Base-by-base conservation (phyloP, 2,329 filamentous ascomycete genomes). In the Ophiobolus disseminans region DNA sequence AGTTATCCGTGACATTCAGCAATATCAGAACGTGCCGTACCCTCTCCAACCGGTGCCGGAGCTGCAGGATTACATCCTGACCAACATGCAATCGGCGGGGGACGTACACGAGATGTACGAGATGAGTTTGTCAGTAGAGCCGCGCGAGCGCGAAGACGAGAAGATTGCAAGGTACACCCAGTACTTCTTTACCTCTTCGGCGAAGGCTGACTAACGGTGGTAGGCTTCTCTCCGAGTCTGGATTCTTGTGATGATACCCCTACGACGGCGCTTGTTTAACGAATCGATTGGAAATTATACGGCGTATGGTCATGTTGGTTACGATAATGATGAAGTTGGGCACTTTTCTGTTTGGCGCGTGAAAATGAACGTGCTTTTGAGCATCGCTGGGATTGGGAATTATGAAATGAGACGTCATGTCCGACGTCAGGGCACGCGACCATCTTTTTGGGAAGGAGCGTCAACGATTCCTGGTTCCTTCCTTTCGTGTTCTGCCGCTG, bases 21-120 rank as follows among this genome's bases (percentile, higher is more conserved):
- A 97, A 72, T 99, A 97, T 72, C 94, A 99, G 73, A 97, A 96
- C 65, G 91, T 96, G 53, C 91, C 91, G n/a, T 99, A 97, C 72
- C 87, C 89, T 6, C 79, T 99, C 42, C 90, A 95, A 69, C 84
- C 91, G 0, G 93, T 99, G 13, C 84, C 87, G 2, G 94, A 97
- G 75, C 80, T 99, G 59, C 93, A 97, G 72, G 92, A 97, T 62
- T 99, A 97, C 75, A 96, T 99, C 59, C 77, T 97, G 61, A 92
- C 87, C 73, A 97, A 97, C 73, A 96, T 97, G 89, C 89, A 95
- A 76, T 88, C 88, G 22, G 93, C 94, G 3, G 90, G 91, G 42
- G 93, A 97, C 73, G 94, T 99, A 56, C 92, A 97, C 74, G 93
- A 97, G 80, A 97, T 97, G 94, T 99, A 97, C 79, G 92, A 97